Conservation (phyloP, 352 stramenopile species). For the Thraustochytrium striatum region DNA sequence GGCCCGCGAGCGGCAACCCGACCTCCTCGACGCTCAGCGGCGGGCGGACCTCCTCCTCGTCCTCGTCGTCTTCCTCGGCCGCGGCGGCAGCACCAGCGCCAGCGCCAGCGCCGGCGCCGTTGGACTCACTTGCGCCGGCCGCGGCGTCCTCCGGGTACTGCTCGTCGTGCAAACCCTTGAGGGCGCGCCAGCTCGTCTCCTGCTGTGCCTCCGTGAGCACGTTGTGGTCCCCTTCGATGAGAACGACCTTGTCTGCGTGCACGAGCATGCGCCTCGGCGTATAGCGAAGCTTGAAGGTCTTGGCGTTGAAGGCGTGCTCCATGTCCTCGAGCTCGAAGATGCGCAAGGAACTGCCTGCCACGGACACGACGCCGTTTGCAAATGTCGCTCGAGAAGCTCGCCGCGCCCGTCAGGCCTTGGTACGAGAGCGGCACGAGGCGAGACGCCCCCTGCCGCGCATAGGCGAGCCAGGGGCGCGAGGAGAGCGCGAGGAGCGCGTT, state of each 20-base stretch:
- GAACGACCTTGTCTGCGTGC: conserved; percentile 73
- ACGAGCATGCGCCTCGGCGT: conserved; percentile 92
- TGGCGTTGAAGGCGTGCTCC: conserved; percentile 93
- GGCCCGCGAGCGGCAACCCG: conserved; percentile 66
- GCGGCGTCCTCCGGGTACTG: not conserved
- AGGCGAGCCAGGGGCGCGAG: conserved; percentile 91
- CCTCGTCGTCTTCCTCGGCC: conserved; percentile 66
- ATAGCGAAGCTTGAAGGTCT: conserved; percentile 88
- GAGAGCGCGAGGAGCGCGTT: conserved; percentile 89
- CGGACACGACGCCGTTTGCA: conserved; percentile 95
- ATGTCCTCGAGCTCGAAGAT: conserved; percentile 93
- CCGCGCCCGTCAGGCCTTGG: conserved; percentile 86
- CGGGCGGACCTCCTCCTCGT: conserved; percentile 68
- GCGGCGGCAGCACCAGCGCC: not conserved
- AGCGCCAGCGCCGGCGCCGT: not conserved
- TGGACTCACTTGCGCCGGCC: no score
- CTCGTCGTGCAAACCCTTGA: not conserved
- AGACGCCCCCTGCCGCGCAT: conserved; percentile 77
- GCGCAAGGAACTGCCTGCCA: conserved; percentile 88
- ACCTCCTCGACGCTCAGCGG: not conserved
- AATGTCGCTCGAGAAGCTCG: conserved; percentile 90
- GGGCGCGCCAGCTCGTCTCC: conserved; percentile 46
- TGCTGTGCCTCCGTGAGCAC: conserved; percentile 87
- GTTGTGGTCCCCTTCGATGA: conserved; percentile 98
- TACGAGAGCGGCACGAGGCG: conserved; percentile 91